These are phyloP conservation scores for Bretschneidera sinensis DNA, from an alignment of 345 rosid genomes.

Conservation along the genomic window DNA sequence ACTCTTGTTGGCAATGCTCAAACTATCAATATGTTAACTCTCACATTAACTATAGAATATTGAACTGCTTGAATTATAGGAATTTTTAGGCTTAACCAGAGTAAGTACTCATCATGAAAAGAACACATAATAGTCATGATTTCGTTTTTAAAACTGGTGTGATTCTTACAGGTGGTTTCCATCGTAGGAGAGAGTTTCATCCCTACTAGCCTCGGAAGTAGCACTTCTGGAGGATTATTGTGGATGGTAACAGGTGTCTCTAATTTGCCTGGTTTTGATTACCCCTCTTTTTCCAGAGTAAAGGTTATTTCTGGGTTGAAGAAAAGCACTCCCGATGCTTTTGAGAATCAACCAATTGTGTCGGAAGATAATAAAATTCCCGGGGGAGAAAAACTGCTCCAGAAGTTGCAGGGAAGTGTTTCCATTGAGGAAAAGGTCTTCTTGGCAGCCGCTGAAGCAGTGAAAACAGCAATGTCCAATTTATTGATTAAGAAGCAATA, in stretches of 20 bases:
- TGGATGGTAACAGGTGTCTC: conserved; percentile 86
- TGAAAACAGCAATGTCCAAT: conserved; percentile 67
- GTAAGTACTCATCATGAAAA: neutral
- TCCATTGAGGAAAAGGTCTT: conserved; percentile 52
- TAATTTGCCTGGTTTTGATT: conserved; percentile 43
- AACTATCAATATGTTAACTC: neutral
- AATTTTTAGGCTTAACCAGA: neutral
- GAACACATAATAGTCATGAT: neutral
- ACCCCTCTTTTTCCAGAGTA: conserved; percentile 46
- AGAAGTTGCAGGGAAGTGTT: conserved; percentile 61
- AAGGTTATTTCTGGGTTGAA: conserved; percentile 39
- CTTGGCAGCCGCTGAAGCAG: conserved; percentile 71
- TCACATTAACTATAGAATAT: neutral
- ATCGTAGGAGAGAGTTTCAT: conserved; percentile 56
- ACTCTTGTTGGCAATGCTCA: neutral
- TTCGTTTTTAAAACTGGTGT: conserved; percentile 1
- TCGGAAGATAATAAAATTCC: conserved; percentile 53
- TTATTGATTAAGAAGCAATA: conserved; percentile 88
- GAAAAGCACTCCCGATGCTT: conserved; percentile 14
- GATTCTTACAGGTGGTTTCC: conserved; percentile 44
- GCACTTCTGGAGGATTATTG: conserved; percentile 39
- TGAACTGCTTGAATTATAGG: neutral
- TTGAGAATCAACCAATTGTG: conserved; percentile 22
- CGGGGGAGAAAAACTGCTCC: conserved; percentile 52
- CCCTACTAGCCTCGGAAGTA: conserved; percentile 57